Conservation (phyloP, 2,329 filamentous ascomycete genomes). For the Alternaria tenuissima region DNA sequence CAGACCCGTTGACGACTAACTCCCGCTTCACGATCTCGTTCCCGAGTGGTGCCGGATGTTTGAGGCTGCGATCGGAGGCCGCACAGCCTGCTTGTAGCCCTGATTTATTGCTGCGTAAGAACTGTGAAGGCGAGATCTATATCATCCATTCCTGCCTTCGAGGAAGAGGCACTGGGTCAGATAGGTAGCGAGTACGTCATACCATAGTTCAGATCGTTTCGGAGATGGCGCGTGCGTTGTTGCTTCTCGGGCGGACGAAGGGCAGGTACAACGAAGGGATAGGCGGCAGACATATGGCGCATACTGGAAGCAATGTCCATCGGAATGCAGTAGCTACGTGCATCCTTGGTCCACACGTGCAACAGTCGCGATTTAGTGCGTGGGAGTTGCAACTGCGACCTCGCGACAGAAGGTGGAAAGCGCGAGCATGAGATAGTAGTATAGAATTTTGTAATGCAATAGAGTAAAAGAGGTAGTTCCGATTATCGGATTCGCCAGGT, state of each 20-base stretch:
- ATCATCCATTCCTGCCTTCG: neutral
- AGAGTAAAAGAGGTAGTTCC: neutral
- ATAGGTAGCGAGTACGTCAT: neutral
- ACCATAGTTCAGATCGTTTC: neutral
- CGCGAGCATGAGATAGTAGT: neutral
- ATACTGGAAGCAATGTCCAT: neutral
- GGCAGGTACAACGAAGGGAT: neutral
- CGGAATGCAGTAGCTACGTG: neutral
- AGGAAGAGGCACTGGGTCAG: neutral
- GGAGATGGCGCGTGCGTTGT: neutral
- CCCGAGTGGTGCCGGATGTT: neutral
- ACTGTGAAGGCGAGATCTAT: neutral
- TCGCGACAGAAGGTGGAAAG: neutral
- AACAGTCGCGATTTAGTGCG: neutral
- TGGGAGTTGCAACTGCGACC: neutral
- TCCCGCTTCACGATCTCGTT: neutral
- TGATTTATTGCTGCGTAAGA: neutral
- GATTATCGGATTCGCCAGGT: neutral
- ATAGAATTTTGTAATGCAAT: neutral
- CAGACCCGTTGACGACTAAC: neutral
- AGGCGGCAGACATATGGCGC: neutral
- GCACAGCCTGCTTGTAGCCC: neutral
- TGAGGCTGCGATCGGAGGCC: neutral
- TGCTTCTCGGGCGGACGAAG: neutral
- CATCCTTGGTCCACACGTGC: neutral